phyloP scores from a whole-genome alignment of 345 rosid species.

The Salix brachista region DNA sequence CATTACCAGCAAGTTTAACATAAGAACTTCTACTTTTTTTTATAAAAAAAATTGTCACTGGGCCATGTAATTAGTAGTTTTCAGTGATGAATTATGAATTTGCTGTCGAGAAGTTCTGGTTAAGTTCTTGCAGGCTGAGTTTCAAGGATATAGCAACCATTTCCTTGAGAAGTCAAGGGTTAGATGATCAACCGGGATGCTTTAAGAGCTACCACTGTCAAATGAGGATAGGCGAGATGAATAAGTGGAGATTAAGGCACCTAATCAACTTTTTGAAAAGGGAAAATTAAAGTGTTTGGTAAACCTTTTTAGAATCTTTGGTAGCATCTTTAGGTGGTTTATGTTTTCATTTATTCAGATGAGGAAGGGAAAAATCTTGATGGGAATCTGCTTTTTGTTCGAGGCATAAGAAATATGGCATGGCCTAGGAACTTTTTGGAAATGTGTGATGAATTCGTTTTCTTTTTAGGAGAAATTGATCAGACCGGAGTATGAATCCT shows the following conservation, averaged over 20 bases:
- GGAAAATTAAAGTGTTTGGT: neutral
- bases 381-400: constrained; percentile 8
- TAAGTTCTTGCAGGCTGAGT: neutral
- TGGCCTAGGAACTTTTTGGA: neutral
- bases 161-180: neutral
- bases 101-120: too few species aligned
- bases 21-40: neutral
- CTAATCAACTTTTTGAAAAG: neutral
- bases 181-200: neutral
- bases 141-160: neutral
- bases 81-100: too few species aligned
- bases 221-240: neutral
- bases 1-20: neutral
- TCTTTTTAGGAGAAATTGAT: neutral
- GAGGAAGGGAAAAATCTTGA: neutral
- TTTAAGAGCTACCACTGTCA: neutral
- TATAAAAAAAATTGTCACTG: too few species aligned
- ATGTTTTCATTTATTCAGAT: neutral
- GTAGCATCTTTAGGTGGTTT: neutral
- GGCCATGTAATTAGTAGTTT: too few species aligned
- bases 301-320: neutral
- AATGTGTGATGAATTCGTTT: constrained; percentile 11
- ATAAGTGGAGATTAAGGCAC: neutral
- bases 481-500: neutral
- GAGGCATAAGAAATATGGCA: neutral